phyloP scores from a whole-genome alignment of 768 basidiomycete species.

The Sutorius australiensis region DNA sequence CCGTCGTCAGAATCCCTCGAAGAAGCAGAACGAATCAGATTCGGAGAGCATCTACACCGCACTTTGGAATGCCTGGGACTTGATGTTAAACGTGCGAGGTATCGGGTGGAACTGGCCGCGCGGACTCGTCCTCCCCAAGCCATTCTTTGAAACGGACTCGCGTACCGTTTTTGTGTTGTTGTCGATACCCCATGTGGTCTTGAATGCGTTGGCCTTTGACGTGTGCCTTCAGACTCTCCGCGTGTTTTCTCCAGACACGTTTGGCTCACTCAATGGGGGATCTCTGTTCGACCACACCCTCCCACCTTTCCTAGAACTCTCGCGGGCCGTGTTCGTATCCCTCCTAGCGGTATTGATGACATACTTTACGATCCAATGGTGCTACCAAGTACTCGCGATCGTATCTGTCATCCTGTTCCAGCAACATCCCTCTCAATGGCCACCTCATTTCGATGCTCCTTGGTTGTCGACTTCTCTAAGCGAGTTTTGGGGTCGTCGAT shows the following conservation, averaged over 20 bases:
- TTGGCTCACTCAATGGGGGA: constrained; percentile 33
- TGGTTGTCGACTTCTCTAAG: constrained; percentile 53
- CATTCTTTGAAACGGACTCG: constrained; percentile 14
- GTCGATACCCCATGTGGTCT: constrained; percentile 5
- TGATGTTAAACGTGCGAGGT: constrained; percentile 20
- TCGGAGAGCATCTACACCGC: constrained; percentile 7
- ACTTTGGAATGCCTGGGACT: constrained; percentile 26
- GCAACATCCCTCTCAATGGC: constrained; percentile 53
- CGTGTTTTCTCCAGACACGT: constrained; percentile 37
- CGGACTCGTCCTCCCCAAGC: constrained; percentile 14
- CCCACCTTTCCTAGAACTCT: constrained; percentile 30
- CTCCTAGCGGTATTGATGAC: constrained; percentile 42
- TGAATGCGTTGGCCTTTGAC: constrained; percentile 9
- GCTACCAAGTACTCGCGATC: constrained; percentile 40
- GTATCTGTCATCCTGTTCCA: constrained; percentile 42
- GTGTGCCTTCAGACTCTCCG: constrained; percentile 11
- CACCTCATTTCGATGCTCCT: constrained; percentile 55
- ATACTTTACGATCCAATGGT: constrained; percentile 42
- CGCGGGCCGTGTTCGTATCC: constrained; percentile 41
- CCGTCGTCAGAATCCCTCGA: background rate
- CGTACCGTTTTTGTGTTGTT: constrained; percentile 12
- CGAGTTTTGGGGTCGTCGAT: constrained; percentile 58
- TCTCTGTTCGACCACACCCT: constrained; percentile 35
- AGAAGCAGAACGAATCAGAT: background rate
- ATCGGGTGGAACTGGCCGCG: constrained; percentile 27